Conservation (phyloP, 148 eudicot species). For the Vaccinium corymbosum region DNA sequence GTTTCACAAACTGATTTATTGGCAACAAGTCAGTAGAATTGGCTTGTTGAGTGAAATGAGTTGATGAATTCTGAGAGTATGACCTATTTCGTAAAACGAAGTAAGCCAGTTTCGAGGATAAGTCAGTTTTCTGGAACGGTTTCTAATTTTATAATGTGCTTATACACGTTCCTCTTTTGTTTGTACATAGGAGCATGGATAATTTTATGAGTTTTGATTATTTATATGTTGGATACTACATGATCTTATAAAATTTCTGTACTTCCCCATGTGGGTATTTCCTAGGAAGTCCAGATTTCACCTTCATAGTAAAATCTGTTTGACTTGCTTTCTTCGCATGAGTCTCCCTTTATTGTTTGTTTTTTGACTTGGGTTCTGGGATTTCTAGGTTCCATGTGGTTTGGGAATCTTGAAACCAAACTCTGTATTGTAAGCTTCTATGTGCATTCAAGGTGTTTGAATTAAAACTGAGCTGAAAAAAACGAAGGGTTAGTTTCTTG, state of each 20-base stretch:
- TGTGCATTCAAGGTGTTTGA: not conserved
- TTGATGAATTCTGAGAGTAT: no score
- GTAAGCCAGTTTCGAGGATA: no score
- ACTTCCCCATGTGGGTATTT: conserved; percentile 19
- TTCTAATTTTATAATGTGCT: not conserved
- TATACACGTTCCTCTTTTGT: not conserved
- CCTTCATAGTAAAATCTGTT: not conserved
- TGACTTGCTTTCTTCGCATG: not conserved
- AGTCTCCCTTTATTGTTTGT: not conserved
- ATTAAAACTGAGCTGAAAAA: conserved; percentile 16
- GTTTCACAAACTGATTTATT: no score
- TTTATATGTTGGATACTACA: not conserved
- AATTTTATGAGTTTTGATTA: not conserved
- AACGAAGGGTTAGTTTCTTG: not conserved
- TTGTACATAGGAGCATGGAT: not conserved
- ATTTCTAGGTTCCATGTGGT: not conserved
- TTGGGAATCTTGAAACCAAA: conserved; percentile 6
- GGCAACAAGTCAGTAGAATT: no score
- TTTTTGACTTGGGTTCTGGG: conserved; percentile 4
- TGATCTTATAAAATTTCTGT: not conserved
- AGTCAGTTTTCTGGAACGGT: no score
- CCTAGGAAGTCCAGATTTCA: conserved; percentile 4
- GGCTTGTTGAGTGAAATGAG: no score
- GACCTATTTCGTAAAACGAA: no score
- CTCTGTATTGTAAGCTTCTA: not conserved